A percentile compares a stretch with the other conserved stretches of the same genome.
Evolutionary conservation across 495 filamentous ascomycete genomes (phyloP).

Genomic region (Tuber melanosporum): DNA sequence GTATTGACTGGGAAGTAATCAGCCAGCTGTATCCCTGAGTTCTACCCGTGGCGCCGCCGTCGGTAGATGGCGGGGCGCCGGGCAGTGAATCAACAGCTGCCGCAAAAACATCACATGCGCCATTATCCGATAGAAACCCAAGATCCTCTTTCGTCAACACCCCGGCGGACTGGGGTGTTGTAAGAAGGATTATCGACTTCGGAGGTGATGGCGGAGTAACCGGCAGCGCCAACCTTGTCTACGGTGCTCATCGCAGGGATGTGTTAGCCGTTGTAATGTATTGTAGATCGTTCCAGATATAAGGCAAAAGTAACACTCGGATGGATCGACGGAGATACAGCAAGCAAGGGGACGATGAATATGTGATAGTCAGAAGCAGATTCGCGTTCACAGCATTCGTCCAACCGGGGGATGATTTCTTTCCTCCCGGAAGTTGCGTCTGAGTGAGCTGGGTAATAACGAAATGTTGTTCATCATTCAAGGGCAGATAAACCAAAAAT

Average conservation of each 20-base stretch:
- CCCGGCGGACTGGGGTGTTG: slow-evolving; percentile 31
- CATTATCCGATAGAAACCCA: background rate
- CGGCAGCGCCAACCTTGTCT: slow-evolving; percentile 25
- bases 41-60: slow-evolving; percentile 3
- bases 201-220: slow-evolving; percentile 35
- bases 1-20: slow-evolving; percentile 30
- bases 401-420: slow-evolving; percentile 25
- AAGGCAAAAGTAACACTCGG: background rate
- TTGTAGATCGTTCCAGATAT: background rate
- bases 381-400: slow-evolving; percentile 41
- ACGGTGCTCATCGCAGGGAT: slow-evolving; percentile 10
- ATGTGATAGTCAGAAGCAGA: slow-evolving; percentile 35
- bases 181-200: slow-evolving; percentile 38
- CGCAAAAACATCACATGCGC: slow-evolving; percentile 19
- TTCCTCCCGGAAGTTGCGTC: slow-evolving; percentile 34
- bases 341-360: background rate
- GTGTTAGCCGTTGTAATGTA: background rate
- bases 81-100: slow-evolving; percentile 39
- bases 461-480: slow-evolving; percentile 34
- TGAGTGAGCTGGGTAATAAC: slow-evolving; percentile 38
- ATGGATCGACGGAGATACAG: background rate
- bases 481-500: background rate
- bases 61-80: slow-evolving; percentile 9
- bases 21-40: slow-evolving; percentile 35
- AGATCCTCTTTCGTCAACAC: slow-evolving; percentile 26